Conservation (phyloP, 2,329 filamentous ascomycete genomes). For the Ophiostoma australiae region DNA sequence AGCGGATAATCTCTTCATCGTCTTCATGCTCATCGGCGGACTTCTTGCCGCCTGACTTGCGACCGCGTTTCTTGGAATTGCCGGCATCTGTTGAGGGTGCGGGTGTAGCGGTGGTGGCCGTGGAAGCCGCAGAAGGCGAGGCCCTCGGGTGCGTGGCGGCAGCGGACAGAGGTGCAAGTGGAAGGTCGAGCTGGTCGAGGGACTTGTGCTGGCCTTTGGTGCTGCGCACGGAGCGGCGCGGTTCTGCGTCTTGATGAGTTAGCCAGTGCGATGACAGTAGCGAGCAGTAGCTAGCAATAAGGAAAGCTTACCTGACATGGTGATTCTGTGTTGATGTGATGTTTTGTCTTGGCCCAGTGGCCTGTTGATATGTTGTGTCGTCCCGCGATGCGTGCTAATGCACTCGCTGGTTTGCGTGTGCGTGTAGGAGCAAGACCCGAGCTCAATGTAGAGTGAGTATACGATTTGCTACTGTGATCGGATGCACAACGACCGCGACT, state of each 20-base stretch:
- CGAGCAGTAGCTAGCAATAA: no score
- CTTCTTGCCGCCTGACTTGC: conserved; percentile 52
- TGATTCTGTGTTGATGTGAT: neutral
- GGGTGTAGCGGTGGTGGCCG: conserved; percentile 26
- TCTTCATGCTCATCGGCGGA: conserved; percentile 47
- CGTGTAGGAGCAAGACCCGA: neutral
- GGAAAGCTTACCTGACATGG: conserved; percentile 25
- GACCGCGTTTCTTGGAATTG: conserved; percentile 49
- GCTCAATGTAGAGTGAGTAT: neutral
- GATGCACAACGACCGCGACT: neutral
- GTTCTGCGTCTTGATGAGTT: conserved; percentile 56
- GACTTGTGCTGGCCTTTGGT: conserved; percentile 97
- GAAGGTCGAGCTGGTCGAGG: conserved; percentile 65
- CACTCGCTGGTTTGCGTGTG: neutral
- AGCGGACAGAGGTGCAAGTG: conserved; percentile 32
- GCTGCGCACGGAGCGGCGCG: conserved; percentile 86
- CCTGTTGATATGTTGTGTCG: neutral
- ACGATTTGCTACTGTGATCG: conserved; percentile 10
- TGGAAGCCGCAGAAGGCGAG: neutral
- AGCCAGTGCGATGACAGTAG: no score
- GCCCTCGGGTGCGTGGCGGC: neutral
- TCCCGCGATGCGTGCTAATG: neutral
- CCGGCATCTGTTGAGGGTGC: neutral
- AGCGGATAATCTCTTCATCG: conserved; percentile 76
- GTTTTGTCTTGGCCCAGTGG: neutral